Conservation (phyloP, 1,284 basidiomycete genomes). For the Fomitopsis pinicola region DNA sequence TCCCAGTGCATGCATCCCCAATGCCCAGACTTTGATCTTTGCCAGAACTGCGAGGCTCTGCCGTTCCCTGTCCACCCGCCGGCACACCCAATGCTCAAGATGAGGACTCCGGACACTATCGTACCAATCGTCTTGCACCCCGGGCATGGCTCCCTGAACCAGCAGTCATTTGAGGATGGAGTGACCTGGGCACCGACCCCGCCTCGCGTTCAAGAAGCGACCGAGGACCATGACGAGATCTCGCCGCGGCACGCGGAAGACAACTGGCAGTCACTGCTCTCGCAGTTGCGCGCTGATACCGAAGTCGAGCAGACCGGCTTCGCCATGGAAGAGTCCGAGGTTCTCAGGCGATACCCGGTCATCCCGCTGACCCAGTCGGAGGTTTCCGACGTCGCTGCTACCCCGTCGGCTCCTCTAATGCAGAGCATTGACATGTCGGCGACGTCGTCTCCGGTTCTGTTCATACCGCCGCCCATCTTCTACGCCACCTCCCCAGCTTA, state of each 20-base stretch:
- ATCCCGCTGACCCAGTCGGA: not conserved
- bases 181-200: no score
- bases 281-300: not conserved
- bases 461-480: not conserved
- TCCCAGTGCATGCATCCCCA: constrained; percentile 74
- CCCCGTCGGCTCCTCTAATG: not conserved
- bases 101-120: constrained; percentile 48
- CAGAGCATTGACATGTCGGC: not conserved
- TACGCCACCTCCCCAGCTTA: not conserved
- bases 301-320: not conserved
- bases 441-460: not conserved
- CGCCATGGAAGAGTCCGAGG: not conserved
- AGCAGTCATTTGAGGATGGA: no score
- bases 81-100: constrained; percentile 78
- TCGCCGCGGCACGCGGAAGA: not conserved
- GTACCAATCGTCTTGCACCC: constrained; percentile 48
- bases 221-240: not conserved
- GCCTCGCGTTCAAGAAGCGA: not conserved
- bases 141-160: not conserved
- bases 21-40: constrained; percentile 85
- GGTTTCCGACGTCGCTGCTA: not conserved
- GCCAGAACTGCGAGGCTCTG: constrained; percentile 75
- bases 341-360: not conserved
- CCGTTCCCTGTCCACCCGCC: constrained; percentile 75
- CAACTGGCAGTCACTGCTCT: not conserved